Base-by-base conservation (phyloP, 257 asterid genomes). In the Penstemon davidsonii region DNA sequence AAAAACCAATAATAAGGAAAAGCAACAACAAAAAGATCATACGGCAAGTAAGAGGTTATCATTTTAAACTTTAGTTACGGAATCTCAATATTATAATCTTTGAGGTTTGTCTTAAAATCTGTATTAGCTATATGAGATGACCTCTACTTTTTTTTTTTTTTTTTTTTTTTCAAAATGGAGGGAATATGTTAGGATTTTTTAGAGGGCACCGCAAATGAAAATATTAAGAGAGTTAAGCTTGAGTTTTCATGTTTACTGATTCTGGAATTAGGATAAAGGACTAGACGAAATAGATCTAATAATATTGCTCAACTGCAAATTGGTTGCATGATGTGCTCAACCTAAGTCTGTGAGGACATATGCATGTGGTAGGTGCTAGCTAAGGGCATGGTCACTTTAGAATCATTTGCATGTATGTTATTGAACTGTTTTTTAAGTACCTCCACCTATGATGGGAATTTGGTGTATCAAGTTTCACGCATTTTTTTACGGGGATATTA, bases 351-450 rank as follows among this genome's bases (percentile, higher is more conserved):
- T 60, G 8, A 45, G 56, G 52, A 12, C 60, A 43, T 44, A 37
- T 58, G 46, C 42, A 43, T 53, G 64, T 15, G 18, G 18, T 15
- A 15, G 18, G 18, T 15, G 18, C 18, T 15, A 15, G 18, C 18
- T 49, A 38, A 56, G 19, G 37, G 44, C 39, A 54, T 13, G 53
- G 8, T 59, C 19, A 53, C 13, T 33, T 8, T 15, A 42, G 45
- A 55, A 15, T 57, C 67, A 57, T 58, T 69, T 64, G 63, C 67
- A 55, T 69, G 71, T 15, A 36, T 42, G 15, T 50, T 12, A 50
- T 57, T 10, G 37, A 45, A 44, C 7, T 66, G 65, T 15, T 54
- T 12, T 41, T 41, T 59, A 12, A 8, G 39, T 53, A 3, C 55
- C 12, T 64, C 10, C 33, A 11, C 43, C 57, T 45, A 6, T 76